phyloP scores from a whole-genome alignment of 768 basidiomycete genomes.

The Lentinula detonsa region DNA sequence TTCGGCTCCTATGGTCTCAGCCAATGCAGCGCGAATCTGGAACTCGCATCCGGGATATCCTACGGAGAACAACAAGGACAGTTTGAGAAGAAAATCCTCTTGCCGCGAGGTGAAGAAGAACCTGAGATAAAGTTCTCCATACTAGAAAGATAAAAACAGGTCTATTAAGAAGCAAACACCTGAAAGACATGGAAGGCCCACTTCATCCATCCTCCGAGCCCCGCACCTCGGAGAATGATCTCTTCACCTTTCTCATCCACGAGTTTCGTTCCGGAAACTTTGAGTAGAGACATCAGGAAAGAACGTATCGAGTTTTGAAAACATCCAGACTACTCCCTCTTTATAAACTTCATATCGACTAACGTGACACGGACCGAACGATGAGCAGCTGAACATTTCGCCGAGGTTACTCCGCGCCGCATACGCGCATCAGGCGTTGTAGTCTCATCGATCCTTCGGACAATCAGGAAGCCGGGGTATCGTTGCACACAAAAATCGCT shows the following conservation, averaged over 20 bases:
- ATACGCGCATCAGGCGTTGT: not conserved
- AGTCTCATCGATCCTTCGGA: not conserved
- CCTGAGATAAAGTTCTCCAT: constrained; percentile 78
- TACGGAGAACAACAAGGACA: constrained; percentile 9
- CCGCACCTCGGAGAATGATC: constrained; percentile 63
- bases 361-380: not conserved
- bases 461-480: not conserved
- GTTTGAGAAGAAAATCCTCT: not conserved
- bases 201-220: constrained; percentile 87
- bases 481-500: not conserved
- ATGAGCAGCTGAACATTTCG: constrained; percentile 1
- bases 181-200: constrained; percentile 31
- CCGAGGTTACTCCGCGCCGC: not conserved
- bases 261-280: constrained; percentile 53
- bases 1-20: constrained; percentile 54
- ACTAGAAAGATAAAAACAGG: constrained; percentile 22
- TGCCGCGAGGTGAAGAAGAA: constrained; percentile 9
- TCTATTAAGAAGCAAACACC: not conserved
- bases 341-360: not conserved
- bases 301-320: not conserved
- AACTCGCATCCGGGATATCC: constrained; percentile 80
- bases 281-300: constrained; percentile 41
- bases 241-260: constrained; percentile 52
- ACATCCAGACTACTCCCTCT: not conserved
- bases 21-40: constrained; percentile 70